Evolutionary conservation across 371 early-diverging fungal species (phyloP).

Genomic region (Mucor circinelloides): DNA sequence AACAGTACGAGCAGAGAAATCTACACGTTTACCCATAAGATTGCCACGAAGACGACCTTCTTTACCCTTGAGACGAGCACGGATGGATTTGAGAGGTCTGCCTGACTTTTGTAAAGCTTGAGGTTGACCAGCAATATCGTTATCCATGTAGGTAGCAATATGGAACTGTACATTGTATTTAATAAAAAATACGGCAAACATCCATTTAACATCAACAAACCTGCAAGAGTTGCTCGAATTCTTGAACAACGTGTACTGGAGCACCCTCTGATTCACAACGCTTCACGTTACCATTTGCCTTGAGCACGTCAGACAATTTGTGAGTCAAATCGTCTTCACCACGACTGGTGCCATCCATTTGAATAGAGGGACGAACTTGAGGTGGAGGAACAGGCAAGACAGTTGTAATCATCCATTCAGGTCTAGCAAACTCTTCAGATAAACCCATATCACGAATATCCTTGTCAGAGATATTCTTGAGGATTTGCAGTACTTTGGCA

Average conservation of each 20-base stretch:
- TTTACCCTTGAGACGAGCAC: conserved; percentile 99
- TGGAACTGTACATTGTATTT: conserved; percentile 72
- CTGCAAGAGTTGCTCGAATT: conserved; percentile 96
- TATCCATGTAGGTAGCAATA: conserved; percentile 99
- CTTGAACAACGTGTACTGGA: conserved; percentile 93
- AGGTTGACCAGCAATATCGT: conserved; percentile 98
- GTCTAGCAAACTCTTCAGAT: conserved; percentile 91
- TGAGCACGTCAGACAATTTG: conserved; percentile 95
- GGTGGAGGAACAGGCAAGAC: conserved; percentile 98
- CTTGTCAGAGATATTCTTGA: conserved; percentile 91
- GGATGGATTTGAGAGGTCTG: conserved; percentile 96
- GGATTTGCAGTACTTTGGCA: conserved; percentile 82
- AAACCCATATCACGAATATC: conserved; percentile 94
- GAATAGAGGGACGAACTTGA: conserved; percentile 98
- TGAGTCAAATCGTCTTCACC: conserved; percentile 99
- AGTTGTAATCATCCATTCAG: conserved; percentile 98
- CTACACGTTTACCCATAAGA: conserved; percentile 99
- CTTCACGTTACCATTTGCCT: conserved; percentile 92
- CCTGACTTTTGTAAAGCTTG: conserved; percentile 97
- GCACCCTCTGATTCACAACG: conserved; percentile 96
- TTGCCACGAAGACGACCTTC: conserved; percentile 99
- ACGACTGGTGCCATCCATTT: conserved; percentile 92
- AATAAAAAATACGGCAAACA: background rate
- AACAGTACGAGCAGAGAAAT: conserved; percentile 99
- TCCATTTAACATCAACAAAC: conserved; percentile 18